A percentile compares a stretch with the other conserved stretches of the same genome.
phyloP scores from a whole-genome alignment of 257 asterid species.

The Jacaranda mimosifolia region DNA sequence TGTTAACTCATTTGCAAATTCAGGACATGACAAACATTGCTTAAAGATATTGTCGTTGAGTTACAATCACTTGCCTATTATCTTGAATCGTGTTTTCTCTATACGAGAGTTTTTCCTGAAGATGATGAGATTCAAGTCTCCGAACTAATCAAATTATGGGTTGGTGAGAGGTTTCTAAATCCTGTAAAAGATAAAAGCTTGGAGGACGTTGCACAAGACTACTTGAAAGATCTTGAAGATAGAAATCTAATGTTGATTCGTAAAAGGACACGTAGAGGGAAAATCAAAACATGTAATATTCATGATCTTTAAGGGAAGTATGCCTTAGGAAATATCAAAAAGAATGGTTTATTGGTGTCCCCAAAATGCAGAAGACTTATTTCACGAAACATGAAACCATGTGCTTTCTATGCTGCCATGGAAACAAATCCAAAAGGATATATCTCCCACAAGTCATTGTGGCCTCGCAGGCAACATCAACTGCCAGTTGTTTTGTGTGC shows the following conservation, averaged over 20 bases:
- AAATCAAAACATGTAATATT: constrained; percentile 31
- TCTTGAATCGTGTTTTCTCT: no score
- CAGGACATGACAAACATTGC: neutral
- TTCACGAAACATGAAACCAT: no score
- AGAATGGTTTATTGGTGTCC: neutral
- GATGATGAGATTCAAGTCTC: no score
- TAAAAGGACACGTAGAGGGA: constrained; percentile 17
- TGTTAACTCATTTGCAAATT: neutral
- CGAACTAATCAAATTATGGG: constrained; percentile 4
- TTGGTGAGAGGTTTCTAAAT: constrained; percentile 26
- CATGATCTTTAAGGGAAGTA: constrained; percentile 42
- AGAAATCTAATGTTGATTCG: constrained; percentile 34
- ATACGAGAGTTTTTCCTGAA: no score
- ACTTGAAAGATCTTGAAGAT: neutral
- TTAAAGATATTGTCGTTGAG: no score
- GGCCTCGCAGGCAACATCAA: neutral
- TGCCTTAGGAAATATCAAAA: constrained; percentile 32
- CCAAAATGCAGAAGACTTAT: neutral
- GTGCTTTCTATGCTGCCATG: neutral
- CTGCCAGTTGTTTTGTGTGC: neutral
- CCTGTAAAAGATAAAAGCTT: constrained; percentile 1
- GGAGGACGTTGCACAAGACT: constrained; percentile 33
- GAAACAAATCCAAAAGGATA: no score
- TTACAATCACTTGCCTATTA: no score
- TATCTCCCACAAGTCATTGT: no score